A percentile compares a stretch with the other conserved stretches of the same genome.
Evolutionary conservation across 495 filamentous ascomycete species (phyloP).

Genomic region (Terfezia boudieri): DNA sequence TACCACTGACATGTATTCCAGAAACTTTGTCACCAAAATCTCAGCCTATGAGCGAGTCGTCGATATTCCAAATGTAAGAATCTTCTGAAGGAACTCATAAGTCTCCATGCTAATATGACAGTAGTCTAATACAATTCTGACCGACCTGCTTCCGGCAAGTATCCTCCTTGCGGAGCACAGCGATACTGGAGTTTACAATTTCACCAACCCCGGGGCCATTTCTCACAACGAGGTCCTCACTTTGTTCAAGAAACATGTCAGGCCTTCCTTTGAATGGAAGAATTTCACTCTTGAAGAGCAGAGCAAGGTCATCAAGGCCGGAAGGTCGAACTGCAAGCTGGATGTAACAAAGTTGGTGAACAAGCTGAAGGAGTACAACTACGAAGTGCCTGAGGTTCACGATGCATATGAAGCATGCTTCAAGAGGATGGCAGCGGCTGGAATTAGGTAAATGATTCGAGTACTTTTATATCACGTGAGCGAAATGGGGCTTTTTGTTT

Average conservation of each 20-base stretch:
- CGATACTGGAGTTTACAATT: constrained; percentile 41
- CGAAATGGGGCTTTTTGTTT: too few species aligned
- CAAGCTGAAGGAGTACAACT: constrained; percentile 37
- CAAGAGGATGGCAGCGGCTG: constrained; percentile 39
- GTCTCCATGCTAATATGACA: background rate
- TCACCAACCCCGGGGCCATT: constrained; percentile 42
- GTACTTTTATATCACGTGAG: too few species aligned
- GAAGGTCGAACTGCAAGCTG: constrained; percentile 39
- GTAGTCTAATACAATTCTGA: constrained; percentile 38
- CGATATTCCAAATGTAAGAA: constrained; percentile 33
- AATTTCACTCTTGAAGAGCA: constrained; percentile 45
- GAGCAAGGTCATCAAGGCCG: constrained; percentile 42
- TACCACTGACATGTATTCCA: constrained; percentile 3
- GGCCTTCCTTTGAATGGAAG: constrained; percentile 39
- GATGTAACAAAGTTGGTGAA: constrained; percentile 36
- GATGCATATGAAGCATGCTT: constrained; percentile 39
- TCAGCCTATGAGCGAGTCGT: constrained; percentile 39
- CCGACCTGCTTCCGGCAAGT: constrained; percentile 38
- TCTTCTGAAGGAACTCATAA: background rate
- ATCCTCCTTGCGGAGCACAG: constrained; percentile 36
- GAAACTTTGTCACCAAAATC: constrained; percentile 49
- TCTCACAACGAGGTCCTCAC: constrained; percentile 43
- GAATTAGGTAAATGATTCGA: constrained; percentile 9
- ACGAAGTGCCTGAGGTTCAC: constrained; percentile 36
- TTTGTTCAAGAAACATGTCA: constrained; percentile 38